These are phyloP conservation scores for Tetrapisispora taiwanensis DNA, from an alignment of 805 yeast genomes.

Conservation along the genomic window DNA sequence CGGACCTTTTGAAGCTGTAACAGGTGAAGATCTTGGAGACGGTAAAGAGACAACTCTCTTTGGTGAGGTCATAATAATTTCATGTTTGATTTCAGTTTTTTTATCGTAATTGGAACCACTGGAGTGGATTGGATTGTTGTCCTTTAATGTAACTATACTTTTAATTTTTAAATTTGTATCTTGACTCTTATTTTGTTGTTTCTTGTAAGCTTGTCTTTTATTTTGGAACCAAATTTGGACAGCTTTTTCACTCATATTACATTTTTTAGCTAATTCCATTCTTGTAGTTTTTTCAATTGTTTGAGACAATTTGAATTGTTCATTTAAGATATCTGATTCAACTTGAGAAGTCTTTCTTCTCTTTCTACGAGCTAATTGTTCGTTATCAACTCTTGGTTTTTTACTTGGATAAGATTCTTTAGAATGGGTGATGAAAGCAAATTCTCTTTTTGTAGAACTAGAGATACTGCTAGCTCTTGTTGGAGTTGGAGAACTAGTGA, in stretches of 20 bases:
- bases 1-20: background rate
- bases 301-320: slow-evolving; percentile 63
- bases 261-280: slow-evolving; percentile 63
- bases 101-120: background rate
- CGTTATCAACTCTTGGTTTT: slow-evolving; percentile 79
- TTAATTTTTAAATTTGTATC: background rate
- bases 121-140: background rate
- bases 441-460: slow-evolving; percentile 31
- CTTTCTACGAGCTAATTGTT: slow-evolving; percentile 83
- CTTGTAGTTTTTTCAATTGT: slow-evolving; percentile 77
- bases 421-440: slow-evolving; percentile 89
- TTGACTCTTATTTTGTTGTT: slow-evolving; percentile 25
- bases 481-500: background rate
- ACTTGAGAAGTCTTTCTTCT: slow-evolving; percentile 89
- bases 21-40: background rate
- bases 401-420: slow-evolving; percentile 77
- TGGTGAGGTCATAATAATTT: slow-evolving; percentile 1
- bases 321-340: slow-evolving; percentile 71
- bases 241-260: slow-evolving; percentile 90
- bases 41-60: background rate
- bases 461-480: background rate
- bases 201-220: slow-evolving; percentile 72
- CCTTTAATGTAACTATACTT: slow-evolving; percentile 1
- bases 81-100: background rate
- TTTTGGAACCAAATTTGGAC: slow-evolving; percentile 99